Base-by-base conservation (phyloP, 768 basidiomycete species). In the Cyathus striatus region DNA sequence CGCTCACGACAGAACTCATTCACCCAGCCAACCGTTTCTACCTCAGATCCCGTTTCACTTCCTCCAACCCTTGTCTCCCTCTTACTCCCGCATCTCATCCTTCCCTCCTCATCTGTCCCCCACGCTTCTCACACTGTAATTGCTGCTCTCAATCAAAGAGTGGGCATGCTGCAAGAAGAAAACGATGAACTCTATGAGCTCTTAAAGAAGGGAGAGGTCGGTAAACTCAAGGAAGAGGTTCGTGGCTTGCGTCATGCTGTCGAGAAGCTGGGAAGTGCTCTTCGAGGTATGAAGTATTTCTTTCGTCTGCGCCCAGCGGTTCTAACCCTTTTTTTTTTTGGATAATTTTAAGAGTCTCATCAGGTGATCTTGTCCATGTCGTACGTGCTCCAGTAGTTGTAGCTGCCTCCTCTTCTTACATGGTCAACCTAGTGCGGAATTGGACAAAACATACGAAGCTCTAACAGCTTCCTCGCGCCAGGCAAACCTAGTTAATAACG, bases 181-280 rank as follows among this genome's bases (percentile, higher is more conserved):
- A 92, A 92, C 46, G 88, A 92, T 50, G 90, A 92, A 49, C 60
- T 92, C 14, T 92, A 91, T 57, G 76, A 81, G 38, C 64, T 91
- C 7, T 63, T 92, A 43, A 84, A 79, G 58, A 69, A 69, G 20
- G 78, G 83, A 30, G 89, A 92, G 62, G 85, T 86, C 0, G 89
- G 88, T 4, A 81, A 76, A 57, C 57, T 92, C 48, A 89, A 89
- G 58, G 90, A 90, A 55, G 86, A 92, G 58, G 85, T 85, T 9
- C 76, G 78, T 38, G 78, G 78, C 5, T 68, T 92, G 42, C 71
- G 80, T 24, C 70, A 78, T 49, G 77, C 81, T 23, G 84, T 89
- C 33, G 70, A 71, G 40, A 78, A 79, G 53, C 67, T 92, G 23
- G 84, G 91, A 60, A 69, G 70, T 23, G 88, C 90, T 43, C 74